phyloP scores from a whole-genome alignment of 768 basidiomycete species.

The Paxillus involutus region DNA sequence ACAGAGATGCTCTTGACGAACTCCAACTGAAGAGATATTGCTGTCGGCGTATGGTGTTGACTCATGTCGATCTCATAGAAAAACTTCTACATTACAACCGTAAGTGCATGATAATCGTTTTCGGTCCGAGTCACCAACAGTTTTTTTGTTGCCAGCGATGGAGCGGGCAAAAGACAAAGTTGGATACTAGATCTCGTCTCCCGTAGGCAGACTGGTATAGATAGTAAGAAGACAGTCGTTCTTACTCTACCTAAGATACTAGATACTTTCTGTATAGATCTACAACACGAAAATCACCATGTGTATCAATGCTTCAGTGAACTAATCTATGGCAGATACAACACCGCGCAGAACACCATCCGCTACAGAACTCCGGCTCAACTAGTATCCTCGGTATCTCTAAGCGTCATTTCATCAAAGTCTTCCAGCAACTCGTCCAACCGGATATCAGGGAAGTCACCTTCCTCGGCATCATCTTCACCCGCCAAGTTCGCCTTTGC shows the following conservation, averaged over 20 bases:
- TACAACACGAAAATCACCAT: not conserved
- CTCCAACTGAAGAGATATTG: conserved; percentile 92
- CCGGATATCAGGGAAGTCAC: conserved; percentile 86
- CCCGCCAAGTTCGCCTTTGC: conserved; percentile 23
- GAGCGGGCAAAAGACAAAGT: conserved; percentile 31
- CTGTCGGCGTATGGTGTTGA: conserved; percentile 95
- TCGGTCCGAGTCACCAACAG: not conserved
- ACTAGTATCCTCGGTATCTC: conserved; percentile 31
- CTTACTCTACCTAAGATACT: conserved; percentile 3
- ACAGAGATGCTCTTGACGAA: conserved; percentile 86
- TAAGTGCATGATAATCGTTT: conserved; percentile 41
- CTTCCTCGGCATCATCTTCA: conserved; percentile 59
- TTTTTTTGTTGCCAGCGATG: conserved; percentile 24
- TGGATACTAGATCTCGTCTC: conserved; percentile 5
- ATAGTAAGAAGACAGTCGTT: too few relatives aligned
- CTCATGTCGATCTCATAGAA: conserved; percentile 97
- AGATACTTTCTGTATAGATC: not conserved
- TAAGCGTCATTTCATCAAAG: conserved; percentile 89
- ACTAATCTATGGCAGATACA: not conserved
- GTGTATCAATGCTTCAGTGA: not conserved
- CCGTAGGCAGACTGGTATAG: too few relatives aligned
- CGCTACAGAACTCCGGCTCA: not conserved
- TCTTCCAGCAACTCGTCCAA: conserved; percentile 87
- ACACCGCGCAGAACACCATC: too few relatives aligned
- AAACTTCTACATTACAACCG: conserved; percentile 96